Evolutionary conservation across 148 eudicot genomes (phyloP), one percentile per base, ranked within the genome.

Genomic region (Pouteria glomerata): DNA sequence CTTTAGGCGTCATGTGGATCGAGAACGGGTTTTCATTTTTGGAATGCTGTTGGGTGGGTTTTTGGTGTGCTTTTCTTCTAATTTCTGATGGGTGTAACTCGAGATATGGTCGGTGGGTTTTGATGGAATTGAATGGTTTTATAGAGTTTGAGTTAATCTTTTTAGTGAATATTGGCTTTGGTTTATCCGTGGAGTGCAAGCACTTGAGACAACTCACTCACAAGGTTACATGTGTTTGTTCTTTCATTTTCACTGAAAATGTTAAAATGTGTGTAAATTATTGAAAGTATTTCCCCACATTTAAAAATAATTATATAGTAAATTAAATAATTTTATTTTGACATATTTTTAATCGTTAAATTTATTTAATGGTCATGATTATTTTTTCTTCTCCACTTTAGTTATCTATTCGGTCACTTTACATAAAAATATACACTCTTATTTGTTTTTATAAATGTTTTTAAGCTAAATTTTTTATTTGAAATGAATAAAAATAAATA

Each of bases 61-160:
- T 29, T 55, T 37, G 44, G 70, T 73, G 76, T 73, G 70, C 53
- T 65, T 73, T 39, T 63, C 21, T 13, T 4, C n/a, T 64, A 23
- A 57, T 41, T 74, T 74, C 1, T 2, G 45, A 15, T 3, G 77
- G 50, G 16, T 3, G 23, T 67, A 33, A 47, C 15, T 74, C 13
- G 47, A 66, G 57, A 31, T 74, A 10, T 63, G 29, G 1, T 63
- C 8, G 3, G 16, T 14, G 35, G 47, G 57, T 29, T 74, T 45
- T 33, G 34, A 74, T 74, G 57, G 34, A 13, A 42, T 74, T 66
- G 3, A 3, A 24, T 29, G 19, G 3, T 24, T 12, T 39, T 35
- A 35, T 66, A 74, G 71, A 0, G 12, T 29, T 74, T 55, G 47
- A n/a, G 51, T 1, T 74, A 2, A 44, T 66, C 63, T 66, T 56